Evolutionary conservation across 345 rosid species (phyloP).

Genomic region (Eucalyptus caleyi): DNA sequence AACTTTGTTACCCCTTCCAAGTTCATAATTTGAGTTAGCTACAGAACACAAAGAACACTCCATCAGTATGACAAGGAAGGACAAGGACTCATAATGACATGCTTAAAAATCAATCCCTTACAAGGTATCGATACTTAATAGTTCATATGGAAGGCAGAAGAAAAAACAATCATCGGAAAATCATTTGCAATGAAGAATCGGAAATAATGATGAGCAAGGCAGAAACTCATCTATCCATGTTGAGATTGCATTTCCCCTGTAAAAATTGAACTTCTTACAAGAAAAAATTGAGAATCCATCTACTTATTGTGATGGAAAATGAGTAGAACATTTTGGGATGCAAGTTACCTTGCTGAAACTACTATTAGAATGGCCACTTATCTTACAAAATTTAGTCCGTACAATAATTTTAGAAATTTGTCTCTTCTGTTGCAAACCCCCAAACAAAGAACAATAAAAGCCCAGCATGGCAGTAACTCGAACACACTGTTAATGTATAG

Average conservation of each 20-base stretch:
- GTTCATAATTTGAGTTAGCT: conserved; percentile 93
- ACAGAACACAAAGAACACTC: background rate
- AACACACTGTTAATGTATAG: background rate
- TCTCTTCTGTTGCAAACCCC: background rate
- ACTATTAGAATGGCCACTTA: background rate
- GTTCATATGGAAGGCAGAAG: background rate
- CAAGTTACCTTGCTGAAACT: background rate
- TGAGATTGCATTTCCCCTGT: background rate
- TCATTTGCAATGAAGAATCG: background rate
- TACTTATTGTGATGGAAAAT: background rate
- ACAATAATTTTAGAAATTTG: background rate
- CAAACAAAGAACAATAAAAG: background rate
- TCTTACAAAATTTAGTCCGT: background rate
- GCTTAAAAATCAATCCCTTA: background rate
- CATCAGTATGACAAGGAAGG: background rate
- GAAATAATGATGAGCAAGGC: background rate
- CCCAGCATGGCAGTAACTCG: background rate
- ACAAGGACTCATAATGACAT: background rate
- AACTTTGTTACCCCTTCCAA: conserved; percentile 72
- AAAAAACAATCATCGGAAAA: background rate
- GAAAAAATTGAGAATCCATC: background rate
- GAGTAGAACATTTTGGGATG: background rate
- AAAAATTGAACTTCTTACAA: background rate
- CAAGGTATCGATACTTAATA: background rate
- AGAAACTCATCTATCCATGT: background rate